Evolutionary conservation across 306 rosid species (phyloP).

Genomic region (Ormosia emarginata): DNA sequence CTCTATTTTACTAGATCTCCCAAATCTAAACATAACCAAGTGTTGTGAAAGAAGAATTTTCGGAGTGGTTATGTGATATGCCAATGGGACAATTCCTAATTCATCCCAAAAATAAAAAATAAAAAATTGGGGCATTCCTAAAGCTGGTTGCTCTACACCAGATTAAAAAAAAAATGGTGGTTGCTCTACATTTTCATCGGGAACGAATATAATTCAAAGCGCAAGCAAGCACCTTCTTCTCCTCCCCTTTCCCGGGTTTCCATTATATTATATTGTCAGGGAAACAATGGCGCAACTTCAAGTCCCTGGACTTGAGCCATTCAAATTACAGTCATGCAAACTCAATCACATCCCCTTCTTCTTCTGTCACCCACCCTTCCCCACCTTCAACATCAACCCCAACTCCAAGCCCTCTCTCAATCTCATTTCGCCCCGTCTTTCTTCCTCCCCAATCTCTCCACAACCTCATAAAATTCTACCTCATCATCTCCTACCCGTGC

Average conservation of each 20-base stretch:
- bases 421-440: not conserved
- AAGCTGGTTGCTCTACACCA: too few relatives aligned
- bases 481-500: constrained; percentile 1
- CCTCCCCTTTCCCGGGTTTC: not conserved
- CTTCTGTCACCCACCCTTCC: constrained; percentile 18
- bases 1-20: too few relatives aligned
- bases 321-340: constrained; percentile 18
- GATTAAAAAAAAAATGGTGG: too few relatives aligned
- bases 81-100: too few relatives aligned
- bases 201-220: too few relatives aligned
- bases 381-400: constrained; percentile 13
- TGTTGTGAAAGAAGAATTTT: too few relatives aligned
- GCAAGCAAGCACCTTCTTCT: not conserved
- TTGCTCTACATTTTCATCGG: too few relatives aligned
- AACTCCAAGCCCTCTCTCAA: not conserved
- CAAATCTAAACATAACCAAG: too few relatives aligned
- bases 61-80: too few relatives aligned
- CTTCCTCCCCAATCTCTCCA: not conserved
- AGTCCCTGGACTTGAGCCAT: constrained; percentile 28
- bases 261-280: not conserved
- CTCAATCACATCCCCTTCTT: constrained; percentile 15
- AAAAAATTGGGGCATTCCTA: too few relatives aligned
- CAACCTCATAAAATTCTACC: not conserved
- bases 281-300: constrained; percentile 37
- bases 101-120: too few relatives aligned